phyloP scores from a whole-genome alignment of 352 stramenopile genomes.

The Phytophthora rubi region DNA sequence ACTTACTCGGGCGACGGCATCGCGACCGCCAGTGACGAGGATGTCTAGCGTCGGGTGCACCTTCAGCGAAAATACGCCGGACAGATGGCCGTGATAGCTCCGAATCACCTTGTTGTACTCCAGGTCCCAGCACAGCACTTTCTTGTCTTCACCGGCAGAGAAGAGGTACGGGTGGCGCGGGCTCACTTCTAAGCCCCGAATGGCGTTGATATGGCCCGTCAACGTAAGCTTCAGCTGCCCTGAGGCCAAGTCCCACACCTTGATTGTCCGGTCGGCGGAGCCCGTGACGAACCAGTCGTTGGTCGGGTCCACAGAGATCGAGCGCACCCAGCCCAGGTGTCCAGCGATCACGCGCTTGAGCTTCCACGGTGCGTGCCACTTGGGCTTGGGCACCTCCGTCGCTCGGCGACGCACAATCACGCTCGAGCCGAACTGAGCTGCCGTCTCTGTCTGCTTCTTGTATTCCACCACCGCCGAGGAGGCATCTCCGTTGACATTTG shows the following conservation, averaged over 20 bases:
- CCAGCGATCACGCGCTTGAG: conserved; percentile 96
- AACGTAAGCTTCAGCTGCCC: conserved; percentile 99
- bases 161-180: conserved; percentile 98
- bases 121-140: conserved; percentile 98
- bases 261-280: conserved; percentile 97
- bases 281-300: conserved; percentile 99
- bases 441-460: conserved; percentile 59
- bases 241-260: conserved; percentile 97
- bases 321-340: conserved; percentile 97
- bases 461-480: conserved; percentile 62
- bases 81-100: conserved; percentile 99
- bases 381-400: conserved; percentile 94
- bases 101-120: conserved; percentile 99
- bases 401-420: conserved; percentile 81
- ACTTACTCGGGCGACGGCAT: conserved; percentile 83
- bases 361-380: conserved; percentile 99
- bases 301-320: conserved; percentile 97
- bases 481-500: conserved; percentile 28
- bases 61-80: conserved; percentile 96
- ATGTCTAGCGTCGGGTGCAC: conserved; percentile 99
- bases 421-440: conserved; percentile 59
- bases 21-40: conserved; percentile 96
- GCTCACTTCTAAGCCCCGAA: conserved; percentile 96
- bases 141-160: conserved; percentile 98
- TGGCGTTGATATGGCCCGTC: conserved; percentile 98